Evolutionary conservation across 371 early-diverging fungal genomes (phyloP).

Genomic region (Syncephalastrum sp.): DNA sequence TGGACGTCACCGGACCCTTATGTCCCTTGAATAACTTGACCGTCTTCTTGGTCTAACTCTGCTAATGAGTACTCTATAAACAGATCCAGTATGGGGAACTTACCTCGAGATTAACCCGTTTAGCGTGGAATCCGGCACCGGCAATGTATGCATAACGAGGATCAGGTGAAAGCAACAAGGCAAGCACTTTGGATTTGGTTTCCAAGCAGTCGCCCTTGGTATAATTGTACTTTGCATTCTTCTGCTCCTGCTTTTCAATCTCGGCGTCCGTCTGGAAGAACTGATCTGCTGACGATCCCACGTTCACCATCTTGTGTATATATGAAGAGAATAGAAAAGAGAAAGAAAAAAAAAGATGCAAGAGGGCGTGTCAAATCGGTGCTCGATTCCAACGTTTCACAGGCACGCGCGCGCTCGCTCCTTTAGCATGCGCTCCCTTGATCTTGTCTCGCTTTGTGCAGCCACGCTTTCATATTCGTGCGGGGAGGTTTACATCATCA

Average conservation of each 20-base stretch:
- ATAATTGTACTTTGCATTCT: constrained; percentile 63
- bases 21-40: constrained; percentile 72
- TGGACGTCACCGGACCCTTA: constrained; percentile 77
- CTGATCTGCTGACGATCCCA: constrained; percentile 56
- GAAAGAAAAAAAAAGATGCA: neutral
- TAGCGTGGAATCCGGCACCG: constrained; percentile 61
- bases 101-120: constrained; percentile 57
- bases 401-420: neutral
- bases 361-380: neutral
- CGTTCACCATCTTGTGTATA: constrained; percentile 45
- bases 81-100: neutral
- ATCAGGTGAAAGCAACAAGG: constrained; percentile 33
- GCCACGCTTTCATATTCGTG: neutral
- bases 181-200: constrained; percentile 64
- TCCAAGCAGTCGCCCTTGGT: constrained; percentile 63
- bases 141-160: constrained; percentile 51
- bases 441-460: neutral
- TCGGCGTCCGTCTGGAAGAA: constrained; percentile 84
- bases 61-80: neutral
- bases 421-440: neutral
- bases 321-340: neutral
- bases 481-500: too few species aligned
- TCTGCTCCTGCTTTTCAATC: constrained; percentile 52
- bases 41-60: constrained; percentile 61
- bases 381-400: neutral